Conservation (phyloP, 2,329 filamentous ascomycete species). For the Penicillium sclerotigenum region DNA sequence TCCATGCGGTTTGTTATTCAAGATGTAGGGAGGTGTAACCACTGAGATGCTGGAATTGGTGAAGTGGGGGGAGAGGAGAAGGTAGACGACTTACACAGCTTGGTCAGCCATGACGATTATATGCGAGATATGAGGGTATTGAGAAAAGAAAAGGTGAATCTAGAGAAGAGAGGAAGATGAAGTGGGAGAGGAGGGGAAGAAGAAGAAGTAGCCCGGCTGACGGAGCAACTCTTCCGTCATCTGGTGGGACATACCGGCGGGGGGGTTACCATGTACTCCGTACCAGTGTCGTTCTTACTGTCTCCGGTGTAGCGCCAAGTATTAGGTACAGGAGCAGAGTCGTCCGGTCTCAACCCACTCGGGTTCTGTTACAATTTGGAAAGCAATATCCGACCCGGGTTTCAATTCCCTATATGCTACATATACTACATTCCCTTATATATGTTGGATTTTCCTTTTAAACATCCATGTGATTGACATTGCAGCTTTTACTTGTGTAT, state of each 20-base stretch:
- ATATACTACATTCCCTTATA: too few relatives aligned
- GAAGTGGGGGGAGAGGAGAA: constrained; percentile 11
- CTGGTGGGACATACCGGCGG: constrained; percentile 26
- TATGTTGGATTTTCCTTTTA: neutral
- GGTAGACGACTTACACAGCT: constrained; percentile 42
- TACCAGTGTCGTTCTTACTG: constrained; percentile 10
- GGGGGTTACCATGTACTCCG: constrained; percentile 12
- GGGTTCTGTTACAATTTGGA: constrained; percentile 16
- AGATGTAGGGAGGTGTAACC: neutral
- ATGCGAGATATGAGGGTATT: constrained; percentile 10
- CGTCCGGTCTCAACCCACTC: constrained; percentile 33
- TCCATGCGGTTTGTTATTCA: neutral
- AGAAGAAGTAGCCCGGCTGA: constrained; percentile 28
- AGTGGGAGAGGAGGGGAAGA: constrained; percentile 25
- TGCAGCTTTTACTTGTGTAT: constrained; percentile 6
- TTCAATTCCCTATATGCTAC: neutral
- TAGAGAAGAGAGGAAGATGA: constrained; percentile 23
- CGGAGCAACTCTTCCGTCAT: constrained; percentile 40
- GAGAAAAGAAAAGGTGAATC: constrained; percentile 18
- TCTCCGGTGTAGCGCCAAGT: constrained; percentile 23
- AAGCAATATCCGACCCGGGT: constrained; percentile 18
- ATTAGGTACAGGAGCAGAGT: constrained; percentile 36
- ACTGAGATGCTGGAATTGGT: constrained; percentile 1
- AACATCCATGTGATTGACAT: neutral
- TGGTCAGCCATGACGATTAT: constrained; percentile 41